Base-by-base conservation (phyloP, 805 yeast genomes). In the Nakazawaea holstii region DNA sequence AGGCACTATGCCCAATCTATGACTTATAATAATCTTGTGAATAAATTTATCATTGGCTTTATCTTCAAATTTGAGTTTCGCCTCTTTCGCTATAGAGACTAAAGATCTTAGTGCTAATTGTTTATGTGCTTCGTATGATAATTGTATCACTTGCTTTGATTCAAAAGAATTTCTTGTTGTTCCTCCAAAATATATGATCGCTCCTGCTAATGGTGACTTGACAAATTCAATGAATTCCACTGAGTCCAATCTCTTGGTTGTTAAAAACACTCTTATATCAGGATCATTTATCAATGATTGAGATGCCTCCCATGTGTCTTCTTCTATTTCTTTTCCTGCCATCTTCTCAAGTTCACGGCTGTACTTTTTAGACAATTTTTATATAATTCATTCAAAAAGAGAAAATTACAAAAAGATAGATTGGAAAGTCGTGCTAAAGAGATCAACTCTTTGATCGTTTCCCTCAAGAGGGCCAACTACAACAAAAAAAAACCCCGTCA, bases 171-270 rank as follows among this genome's bases (percentile, higher is more conserved):
- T 71, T 46, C 80, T 59, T 7, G 82, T 76, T 9, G 72, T 72
- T 1, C 82, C 82, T 5, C 72, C 74, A 59, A 76, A 76, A 39
- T 66, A 62, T 5, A 76, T 68, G 4, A 74, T 65, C 0, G 80
- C 80, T 1, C 82, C 81, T 0, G 79, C 73, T 24, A 56, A 49
- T 2, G 70, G 68, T 14, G 64, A 52, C 46, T 67, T 67, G n/a
- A 70, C 79, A 57, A 70, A 74, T 5, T 65, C 59, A 8, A 69
- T 42, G 6, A 60, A 59, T 8, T 55, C 55, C 6, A 28, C 35
- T 1, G 59, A 26, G 9, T 52, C 43, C 14, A 68, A 49, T 3
- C 39, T 33, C 4, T 50, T 38, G 1, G 55, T 44, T 0, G 69
- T 65, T 2, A 67, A 46, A 26, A 59, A 58, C 8, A 66, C 51